A percentile compares a stretch with the other conserved stretches of the same genome.
These are phyloP conservation scores for Teunomyces gatunensis DNA, from an alignment of 805 yeast genomes.

Conservation along the genomic window DNA sequence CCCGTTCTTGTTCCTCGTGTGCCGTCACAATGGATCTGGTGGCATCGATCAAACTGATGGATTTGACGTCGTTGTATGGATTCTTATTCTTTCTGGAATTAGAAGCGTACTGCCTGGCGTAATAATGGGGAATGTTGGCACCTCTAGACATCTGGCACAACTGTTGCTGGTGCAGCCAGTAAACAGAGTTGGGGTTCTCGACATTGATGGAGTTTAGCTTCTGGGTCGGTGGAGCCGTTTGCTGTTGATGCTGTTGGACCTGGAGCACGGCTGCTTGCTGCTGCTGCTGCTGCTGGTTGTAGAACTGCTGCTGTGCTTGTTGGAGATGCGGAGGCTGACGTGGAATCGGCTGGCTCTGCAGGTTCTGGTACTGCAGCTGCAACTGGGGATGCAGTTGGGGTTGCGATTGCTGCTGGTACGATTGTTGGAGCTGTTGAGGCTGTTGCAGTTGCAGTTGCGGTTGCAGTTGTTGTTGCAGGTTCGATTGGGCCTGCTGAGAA, in stretches of 20 bases:
- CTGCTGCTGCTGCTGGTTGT: constrained; percentile 6
- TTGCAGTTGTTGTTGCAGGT: constrained; percentile 27
- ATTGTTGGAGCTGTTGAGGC: constrained; percentile 18
- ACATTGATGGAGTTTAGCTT: constrained; percentile 31
- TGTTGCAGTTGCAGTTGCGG: constrained; percentile 20
- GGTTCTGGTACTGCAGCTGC: constrained; percentile 22
- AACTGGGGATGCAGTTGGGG: constrained; percentile 16
- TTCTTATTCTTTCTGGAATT: constrained; percentile 50
- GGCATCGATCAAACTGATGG: constrained; percentile 41
- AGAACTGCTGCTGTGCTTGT: constrained; percentile 13
- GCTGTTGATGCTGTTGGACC: constrained; percentile 12
- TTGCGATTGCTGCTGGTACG: constrained; percentile 18
- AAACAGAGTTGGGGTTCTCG: constrained; percentile 43
- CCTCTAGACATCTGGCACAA: constrained; percentile 66
- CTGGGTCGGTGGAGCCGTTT: constrained; percentile 18
- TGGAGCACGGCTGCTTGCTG: constrained; percentile 10
- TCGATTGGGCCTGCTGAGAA: constrained; percentile 20
- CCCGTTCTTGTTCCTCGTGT: constrained; percentile 44
- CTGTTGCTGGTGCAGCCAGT: constrained; percentile 81
- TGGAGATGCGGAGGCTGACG: constrained; percentile 23
- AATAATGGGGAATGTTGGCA: constrained; percentile 69
- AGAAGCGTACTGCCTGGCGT: constrained; percentile 80
- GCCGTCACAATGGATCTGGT: constrained; percentile 36
- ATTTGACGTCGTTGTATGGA: constrained; percentile 35
- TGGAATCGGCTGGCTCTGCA: constrained; percentile 15